Evolutionary conservation across 78 protist genomes (phyloP), one percentile per base, ranked within the genome.

Genomic region (Dictyostelium firmibasis): DNA sequence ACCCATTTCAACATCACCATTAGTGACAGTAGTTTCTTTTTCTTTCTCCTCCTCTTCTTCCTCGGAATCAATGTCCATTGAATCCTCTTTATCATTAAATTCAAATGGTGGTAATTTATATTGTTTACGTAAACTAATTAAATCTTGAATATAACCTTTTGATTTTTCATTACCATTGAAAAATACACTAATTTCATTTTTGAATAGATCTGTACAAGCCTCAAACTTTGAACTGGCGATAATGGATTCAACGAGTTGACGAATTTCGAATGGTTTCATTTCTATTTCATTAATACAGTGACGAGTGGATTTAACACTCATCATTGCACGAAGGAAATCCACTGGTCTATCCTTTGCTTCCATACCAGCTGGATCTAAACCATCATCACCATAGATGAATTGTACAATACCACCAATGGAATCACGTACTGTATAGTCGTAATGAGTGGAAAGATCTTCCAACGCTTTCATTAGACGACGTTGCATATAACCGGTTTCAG

Each of bases 401-500:
- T 77, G 95, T 47, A 97, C 95, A 47, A 98, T 95, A 14, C 87
- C 94, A 38, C 97, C 98, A 50, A 25, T 41, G 13, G 97, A 57
- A 94, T 98, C 98, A 81, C 99, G 95, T 18, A 99, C 99, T 2
- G 99, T 93, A 36, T 57, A 60, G 86, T 99, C 99, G 95, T 99
- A 99, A 33, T 97, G 95, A 6, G 96, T 84, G 7, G 92, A 81
- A 53, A 99, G 97, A 86, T 99, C 99, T 83, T 99, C 99, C 35
- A 99, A 97, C 11, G 99, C 99, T 89, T 97, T 97, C 96, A 97
- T 92, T 23, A 97, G 85, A 41, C 98, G 97, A 41, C 98, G 96
- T 93, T 99, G 99, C 99, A 99, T 98, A 84, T 99, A 99, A 2
- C 99, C 99, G 4, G 99, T 99, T 85, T 99, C 99, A 35, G 99